Evolutionary conservation across 495 filamentous ascomycete species (phyloP).

Genomic region (Podospora appendiculata): DNA sequence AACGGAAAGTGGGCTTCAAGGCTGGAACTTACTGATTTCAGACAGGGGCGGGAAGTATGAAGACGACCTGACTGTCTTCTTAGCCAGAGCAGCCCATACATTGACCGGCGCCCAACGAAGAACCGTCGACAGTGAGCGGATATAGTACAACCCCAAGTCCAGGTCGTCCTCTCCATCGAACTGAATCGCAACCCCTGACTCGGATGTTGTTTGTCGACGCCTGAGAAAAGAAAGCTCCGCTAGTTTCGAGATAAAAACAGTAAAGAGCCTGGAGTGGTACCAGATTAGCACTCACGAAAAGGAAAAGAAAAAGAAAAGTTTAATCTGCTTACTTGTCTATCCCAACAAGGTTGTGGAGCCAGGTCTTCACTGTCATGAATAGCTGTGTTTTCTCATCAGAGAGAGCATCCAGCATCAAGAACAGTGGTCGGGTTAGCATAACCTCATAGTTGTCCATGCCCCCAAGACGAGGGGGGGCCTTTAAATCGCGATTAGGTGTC

Average conservation of each 20-base stretch:
- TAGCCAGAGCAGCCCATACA: conserved; percentile 54
- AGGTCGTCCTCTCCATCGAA: conserved; percentile 54
- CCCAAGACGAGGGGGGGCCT: conserved; percentile 35
- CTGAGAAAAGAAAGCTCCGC: conserved; percentile 46
- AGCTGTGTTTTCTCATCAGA: conserved; percentile 64
- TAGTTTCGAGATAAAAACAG: conserved; percentile 49
- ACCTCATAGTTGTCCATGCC: conserved; percentile 51
- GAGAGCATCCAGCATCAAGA: conserved; percentile 75
- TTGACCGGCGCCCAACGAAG: conserved; percentile 53
- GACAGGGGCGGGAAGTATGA: conserved; percentile 25
- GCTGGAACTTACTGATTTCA: conserved; percentile 34
- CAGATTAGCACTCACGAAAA: too few relatives aligned
- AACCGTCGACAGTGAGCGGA: conserved; percentile 66
- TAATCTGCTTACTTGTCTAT: conserved; percentile 46
- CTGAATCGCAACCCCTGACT: neutral
- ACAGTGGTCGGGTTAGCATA: conserved; percentile 74
- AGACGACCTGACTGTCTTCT: conserved; percentile 32
- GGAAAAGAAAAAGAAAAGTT: too few relatives aligned
- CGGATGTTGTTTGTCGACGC: conserved; percentile 13
- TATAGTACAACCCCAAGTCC: conserved; percentile 68
- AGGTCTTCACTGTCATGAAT: conserved; percentile 67
- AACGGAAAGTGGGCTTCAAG: neutral
- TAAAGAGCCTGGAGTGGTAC: conserved; percentile 37
- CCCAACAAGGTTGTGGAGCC: conserved; percentile 71
- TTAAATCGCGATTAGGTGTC: conserved; percentile 42